Conservation (phyloP, 2,329 filamentous ascomycete genomes). For the Aspergillus ibericus region DNA sequence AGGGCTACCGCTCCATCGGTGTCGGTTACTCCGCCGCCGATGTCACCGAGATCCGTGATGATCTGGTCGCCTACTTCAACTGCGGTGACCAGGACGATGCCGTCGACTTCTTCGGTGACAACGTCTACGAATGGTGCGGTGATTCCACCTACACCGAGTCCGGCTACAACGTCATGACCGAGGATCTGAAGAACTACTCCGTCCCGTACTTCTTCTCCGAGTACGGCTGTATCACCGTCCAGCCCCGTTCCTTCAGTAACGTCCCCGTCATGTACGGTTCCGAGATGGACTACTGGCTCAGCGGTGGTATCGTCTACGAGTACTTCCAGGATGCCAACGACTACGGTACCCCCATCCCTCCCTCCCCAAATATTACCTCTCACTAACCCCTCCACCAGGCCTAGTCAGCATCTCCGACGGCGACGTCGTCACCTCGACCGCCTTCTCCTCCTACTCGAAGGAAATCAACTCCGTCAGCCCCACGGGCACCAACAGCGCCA, state of each 20-base stretch:
- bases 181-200: conserved; percentile 82
- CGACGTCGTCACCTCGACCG: conserved; percentile 65
- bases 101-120: conserved; percentile 99
- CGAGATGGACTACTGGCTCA: conserved; percentile 82
- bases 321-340: conserved; percentile 89
- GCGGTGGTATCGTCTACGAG: conserved; percentile 96
- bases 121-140: conserved; percentile 98
- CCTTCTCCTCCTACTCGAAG: conserved; percentile 70
- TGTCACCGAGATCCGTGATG: conserved; percentile 73
- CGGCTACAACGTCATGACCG: conserved; percentile 74
- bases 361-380: neutral
- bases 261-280: conserved; percentile 74
- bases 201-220: conserved; percentile 97
- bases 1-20: conserved; percentile 73
- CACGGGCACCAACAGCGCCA: conserved; percentile 60
- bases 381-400: conserved; percentile 22
- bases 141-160: conserved; percentile 73
- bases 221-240: conserved; percentile 83
- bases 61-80: conserved; percentile 91
- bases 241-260: conserved; percentile 77
- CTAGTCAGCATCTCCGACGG: conserved; percentile 62
- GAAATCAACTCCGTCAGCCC: conserved; percentile 68
- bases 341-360: conserved; percentile 60
- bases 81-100: conserved; percentile 66
- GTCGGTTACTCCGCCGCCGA: conserved; percentile 96